These are phyloP conservation scores for Pyricularia pennisetigena DNA, from an alignment of 2,329 filamentous ascomycete genomes.

Conservation along the genomic window DNA sequence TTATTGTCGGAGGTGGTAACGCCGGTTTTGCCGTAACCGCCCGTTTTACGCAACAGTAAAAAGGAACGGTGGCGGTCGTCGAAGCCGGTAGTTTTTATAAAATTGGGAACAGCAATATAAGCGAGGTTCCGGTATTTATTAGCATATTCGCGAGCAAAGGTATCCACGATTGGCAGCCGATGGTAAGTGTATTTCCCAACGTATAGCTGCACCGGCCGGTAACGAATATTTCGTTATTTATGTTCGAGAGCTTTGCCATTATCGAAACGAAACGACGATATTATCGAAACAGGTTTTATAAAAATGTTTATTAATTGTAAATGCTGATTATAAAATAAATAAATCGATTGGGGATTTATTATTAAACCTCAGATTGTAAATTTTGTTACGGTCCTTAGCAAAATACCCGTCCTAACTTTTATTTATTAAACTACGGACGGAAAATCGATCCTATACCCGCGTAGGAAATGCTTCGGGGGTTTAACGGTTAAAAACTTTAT, in stretches of 20 bases:
- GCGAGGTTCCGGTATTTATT: too few species aligned
- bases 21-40: constrained; percentile 23
- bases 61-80: constrained; percentile 23
- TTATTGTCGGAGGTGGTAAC: constrained; percentile 26
- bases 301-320: background rate
- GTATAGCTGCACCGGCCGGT: background rate
- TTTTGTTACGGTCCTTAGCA: constrained; percentile 13
- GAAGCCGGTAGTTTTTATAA: constrained; percentile 26
- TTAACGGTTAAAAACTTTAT: too few species aligned
- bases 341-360: background rate
- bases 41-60: constrained; percentile 20
- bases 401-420: constrained; percentile 6
- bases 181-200: too few species aligned
- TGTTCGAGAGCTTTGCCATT: background rate
- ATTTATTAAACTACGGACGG: too few species aligned
- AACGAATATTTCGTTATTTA: background rate
- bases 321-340: background rate
- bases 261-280: background rate
- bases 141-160: too few species aligned
- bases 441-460: constrained; percentile 15
- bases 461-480: constrained; percentile 24
- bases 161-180: too few species aligned
- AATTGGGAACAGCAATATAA: constrained; percentile 12
- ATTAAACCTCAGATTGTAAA: constrained; percentile 16
- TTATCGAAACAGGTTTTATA: background rate